These are phyloP conservation scores for Pyrenophora graminea DNA, from an alignment of 2,329 filamentous ascomycete species.

Conservation along the genomic window DNA sequence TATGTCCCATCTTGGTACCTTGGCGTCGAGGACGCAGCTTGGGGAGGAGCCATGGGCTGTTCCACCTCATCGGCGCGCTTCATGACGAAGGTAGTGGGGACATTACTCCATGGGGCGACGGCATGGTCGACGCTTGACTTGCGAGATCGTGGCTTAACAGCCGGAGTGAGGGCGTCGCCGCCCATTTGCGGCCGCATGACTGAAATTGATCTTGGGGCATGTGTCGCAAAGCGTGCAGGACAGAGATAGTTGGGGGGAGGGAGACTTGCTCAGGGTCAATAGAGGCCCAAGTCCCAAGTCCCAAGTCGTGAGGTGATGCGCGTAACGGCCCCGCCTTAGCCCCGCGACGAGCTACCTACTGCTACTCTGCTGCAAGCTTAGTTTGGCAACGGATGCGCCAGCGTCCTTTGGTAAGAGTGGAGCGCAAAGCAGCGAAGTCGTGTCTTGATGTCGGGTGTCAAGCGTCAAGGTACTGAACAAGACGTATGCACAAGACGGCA, in stretches of 20 bases:
- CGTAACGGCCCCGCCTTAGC: conserved; percentile 21
- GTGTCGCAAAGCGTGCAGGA: conserved; percentile 1
- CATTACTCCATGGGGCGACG: conserved; percentile 35
- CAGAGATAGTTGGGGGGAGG: neutral
- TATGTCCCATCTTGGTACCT: conserved; percentile 53
- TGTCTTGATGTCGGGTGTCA: neutral
- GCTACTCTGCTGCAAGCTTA: conserved; percentile 2
- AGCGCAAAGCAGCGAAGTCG: neutral
- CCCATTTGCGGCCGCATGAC: conserved; percentile 43
- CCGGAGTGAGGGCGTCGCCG: conserved; percentile 41
- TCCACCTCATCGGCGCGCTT: conserved; percentile 58
- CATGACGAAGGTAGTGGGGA: conserved; percentile 64
- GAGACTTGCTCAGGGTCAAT: conserved; percentile 10
- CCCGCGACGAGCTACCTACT: conserved; percentile 19
- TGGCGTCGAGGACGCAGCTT: conserved; percentile 15
- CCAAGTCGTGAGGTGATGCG: conserved; percentile 16
- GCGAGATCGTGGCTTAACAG: conserved; percentile 41
- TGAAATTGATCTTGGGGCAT: conserved; percentile 6
- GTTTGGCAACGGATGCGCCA: conserved; percentile 17
- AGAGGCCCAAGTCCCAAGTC: neutral
- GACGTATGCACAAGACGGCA: conserved; percentile 5
- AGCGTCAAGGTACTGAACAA: conserved; percentile 4
- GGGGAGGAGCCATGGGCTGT: conserved; percentile 38
- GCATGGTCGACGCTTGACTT: conserved; percentile 46
- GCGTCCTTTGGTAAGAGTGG: conserved; percentile 3